A percentile compares a stretch with the other conserved stretches of the same genome.
These are phyloP conservation scores for Brassica rapa DNA, from an alignment of 345 rosid genomes.

Conservation along the genomic window DNA sequence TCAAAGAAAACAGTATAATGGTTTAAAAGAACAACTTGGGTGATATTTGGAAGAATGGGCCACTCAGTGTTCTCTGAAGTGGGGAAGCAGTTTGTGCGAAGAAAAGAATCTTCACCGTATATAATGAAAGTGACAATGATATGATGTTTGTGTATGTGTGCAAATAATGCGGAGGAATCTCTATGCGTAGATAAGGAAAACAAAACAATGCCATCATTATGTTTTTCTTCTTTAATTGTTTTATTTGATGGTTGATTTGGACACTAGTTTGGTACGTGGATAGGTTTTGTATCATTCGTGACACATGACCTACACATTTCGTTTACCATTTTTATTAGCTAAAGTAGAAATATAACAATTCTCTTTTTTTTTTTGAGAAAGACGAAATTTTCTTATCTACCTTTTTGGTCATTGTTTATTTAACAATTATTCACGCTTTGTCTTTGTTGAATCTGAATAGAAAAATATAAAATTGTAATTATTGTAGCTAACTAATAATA, in stretches of 20 bases:
- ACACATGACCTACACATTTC: slow-evolving; percentile 15
- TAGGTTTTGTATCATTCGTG: slow-evolving; percentile 8
- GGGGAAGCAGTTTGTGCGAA: slow-evolving; percentile 45
- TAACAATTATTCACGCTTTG: not conserved
- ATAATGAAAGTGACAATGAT: slow-evolving; percentile 27
- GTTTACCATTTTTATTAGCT: slow-evolving; percentile 8
- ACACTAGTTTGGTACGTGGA: slow-evolving; percentile 20
- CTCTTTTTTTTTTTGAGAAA: too few species aligned
- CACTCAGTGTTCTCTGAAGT: slow-evolving; percentile 37
- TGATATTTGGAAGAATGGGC: slow-evolving; percentile 36
- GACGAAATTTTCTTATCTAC: not conserved
- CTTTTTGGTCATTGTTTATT: not conserved
- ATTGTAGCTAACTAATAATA: not conserved
- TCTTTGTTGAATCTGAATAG: not conserved
- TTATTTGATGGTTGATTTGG: slow-evolving; percentile 20
- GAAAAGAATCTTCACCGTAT: slow-evolving; percentile 53
- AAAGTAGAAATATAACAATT: not conserved
- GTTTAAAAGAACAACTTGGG: slow-evolving; percentile 25
- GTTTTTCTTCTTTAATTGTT: slow-evolving; percentile 27
- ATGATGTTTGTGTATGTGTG: slow-evolving; percentile 27
- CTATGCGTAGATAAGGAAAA: slow-evolving; percentile 37
- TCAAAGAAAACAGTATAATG: slow-evolving; percentile 37
- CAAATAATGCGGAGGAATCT: slow-evolving; percentile 39
- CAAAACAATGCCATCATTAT: slow-evolving; percentile 28
- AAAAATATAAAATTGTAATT: not conserved